Base-by-base conservation (phyloP, 2,329 filamentous ascomycete species). In the Conoideocrella luteorostrata region DNA sequence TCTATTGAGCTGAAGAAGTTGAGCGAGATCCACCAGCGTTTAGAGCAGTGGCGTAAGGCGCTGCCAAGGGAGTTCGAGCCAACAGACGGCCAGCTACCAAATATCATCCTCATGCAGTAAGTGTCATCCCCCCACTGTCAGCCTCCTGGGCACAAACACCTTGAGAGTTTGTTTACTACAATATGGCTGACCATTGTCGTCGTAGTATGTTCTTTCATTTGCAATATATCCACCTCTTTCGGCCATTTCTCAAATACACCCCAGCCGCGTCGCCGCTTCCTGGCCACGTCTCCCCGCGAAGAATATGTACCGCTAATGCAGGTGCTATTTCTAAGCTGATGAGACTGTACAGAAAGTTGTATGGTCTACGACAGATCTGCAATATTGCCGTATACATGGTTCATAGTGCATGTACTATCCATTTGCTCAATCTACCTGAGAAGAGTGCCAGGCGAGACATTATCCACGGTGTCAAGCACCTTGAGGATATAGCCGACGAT, bases 321-420 rank as follows among this genome's bases (percentile, higher is more conserved):
- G 82, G 84, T 2, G 82, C 84, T 50, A 93, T 97, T 44, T 96
- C 90, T 0, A 97, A 96, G 58, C 71, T 96, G n/a, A 84, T 96
- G 68, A 82, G 93, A 1, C 69, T 96, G 2, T 98, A 97, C 67
- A 96, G 95, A 63, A 88, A 91, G 53, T 84, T 84, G 1, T 94
- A 95, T 63, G 88, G 91, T 9, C 68, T 97, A 11, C 82, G 88
- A 4, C 91, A 97, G 60, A 95, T 98, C 26, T 95, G 88, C 67
- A 97, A 97, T 57, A 88, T 97, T 55, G 90, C 86, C 3, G 89
- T 97, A 1, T 98, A 98, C 63, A 96, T 97, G 66, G 77, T 86
- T 0, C 91, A 97, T 62, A 93, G 88, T 4, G 90, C 93, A 23
- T 95, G 89, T 60, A 96, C 89, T 0, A 94, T 97, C 30, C 93